Evolutionary conservation across 73 alveolate genomes (phyloP).

Genomic region (Uronychia setigera): DNA sequence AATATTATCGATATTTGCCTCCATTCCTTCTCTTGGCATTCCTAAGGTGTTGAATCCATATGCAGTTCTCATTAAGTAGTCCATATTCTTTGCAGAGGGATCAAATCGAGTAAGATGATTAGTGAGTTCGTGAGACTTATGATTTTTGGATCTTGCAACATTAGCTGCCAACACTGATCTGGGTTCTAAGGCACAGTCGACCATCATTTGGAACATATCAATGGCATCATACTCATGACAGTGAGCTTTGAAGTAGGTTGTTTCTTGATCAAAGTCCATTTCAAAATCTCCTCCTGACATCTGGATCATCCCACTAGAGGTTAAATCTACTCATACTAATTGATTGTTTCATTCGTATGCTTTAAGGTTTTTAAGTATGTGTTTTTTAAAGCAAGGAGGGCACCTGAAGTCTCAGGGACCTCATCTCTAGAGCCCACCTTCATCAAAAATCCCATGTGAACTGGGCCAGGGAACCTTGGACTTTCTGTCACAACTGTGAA

Average conservation of each 20-base stretch:
- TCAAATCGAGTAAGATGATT: slow-evolving; percentile 44
- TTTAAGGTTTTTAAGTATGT: slow-evolving; percentile 60
- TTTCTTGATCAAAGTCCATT: slow-evolving; percentile 70
- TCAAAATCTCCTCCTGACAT: slow-evolving; percentile 61
- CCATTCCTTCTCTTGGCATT: slow-evolving; percentile 70
- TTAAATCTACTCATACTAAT: slow-evolving; percentile 11
- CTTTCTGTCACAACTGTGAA: slow-evolving; percentile 70
- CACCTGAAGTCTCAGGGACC: slow-evolving; percentile 66
- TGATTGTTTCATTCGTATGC: slow-evolving; percentile 68
- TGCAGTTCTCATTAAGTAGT: slow-evolving; percentile 65
- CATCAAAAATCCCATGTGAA: slow-evolving; percentile 64
- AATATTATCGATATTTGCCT: slow-evolving; percentile 52
- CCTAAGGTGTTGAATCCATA: slow-evolving; percentile 74
- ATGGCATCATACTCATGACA: slow-evolving; percentile 64
- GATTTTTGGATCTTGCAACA: slow-evolving; percentile 70
- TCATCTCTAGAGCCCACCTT: slow-evolving; percentile 78
- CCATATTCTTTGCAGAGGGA: slow-evolving; percentile 45
- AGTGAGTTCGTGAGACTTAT: slow-evolving; percentile 55
- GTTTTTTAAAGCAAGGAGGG: slow-evolving; percentile 64
- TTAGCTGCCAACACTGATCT: slow-evolving; percentile 67
- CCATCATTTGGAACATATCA: slow-evolving; percentile 68
- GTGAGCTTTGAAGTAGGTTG: slow-evolving; percentile 58
- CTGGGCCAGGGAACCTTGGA: slow-evolving; percentile 70
- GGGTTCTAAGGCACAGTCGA: slow-evolving; percentile 68
- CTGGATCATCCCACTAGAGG: slow-evolving; percentile 54